Evolutionary conservation across 164 flowering plant species (phyloP), one percentile per base, ranked within the genome.

Genomic region (Taxillus chinensis): DNA sequence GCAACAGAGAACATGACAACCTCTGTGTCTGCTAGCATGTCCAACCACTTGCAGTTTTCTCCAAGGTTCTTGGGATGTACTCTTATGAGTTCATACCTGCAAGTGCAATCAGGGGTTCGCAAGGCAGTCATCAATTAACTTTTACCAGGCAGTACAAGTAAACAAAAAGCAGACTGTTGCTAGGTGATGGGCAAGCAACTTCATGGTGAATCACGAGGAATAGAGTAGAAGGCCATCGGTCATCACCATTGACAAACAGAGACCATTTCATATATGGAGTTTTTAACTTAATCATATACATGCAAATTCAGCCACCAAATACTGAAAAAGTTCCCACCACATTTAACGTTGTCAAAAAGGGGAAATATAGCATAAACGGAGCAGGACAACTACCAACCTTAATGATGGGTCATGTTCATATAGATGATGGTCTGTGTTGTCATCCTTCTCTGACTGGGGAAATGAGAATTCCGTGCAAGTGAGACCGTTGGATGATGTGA

Each of bases 1-100:
- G 77, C 48, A 15, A 75, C 73, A 50, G 73, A 80, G 39, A 80
- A 77, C 7, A 80, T 8, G 43, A 77, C 62, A 0, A 75, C 50
- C 38, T 60, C 63, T 0, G 57, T 59, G 41, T 80, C 79, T 62
- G 74, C 83, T 66, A 80, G 77, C 83, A 75, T 73, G 64, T 71
- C 69, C 63, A 75, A 42, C 77, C 71, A 69, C 69, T 77, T 77
- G 75, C 79, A 73, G 62, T 75, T 71, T 16, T 62, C 77, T 37
- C 79, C 79, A 0, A 80, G 73, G 67, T 57, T 66, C 38, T 59
- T 79, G 3, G 82, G 59, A 60, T 74, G 73, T 14, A 70, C 61
- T 57, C 86, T 65, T 40, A 80, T 72, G 41, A 82, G 77, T 58
- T 80, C 78, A 63, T 67, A 79, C 61, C 86, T 82, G 68, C 55